Evolutionary conservation across 129 eudicot species (phyloP).

Genomic region (Tagetes patula): DNA sequence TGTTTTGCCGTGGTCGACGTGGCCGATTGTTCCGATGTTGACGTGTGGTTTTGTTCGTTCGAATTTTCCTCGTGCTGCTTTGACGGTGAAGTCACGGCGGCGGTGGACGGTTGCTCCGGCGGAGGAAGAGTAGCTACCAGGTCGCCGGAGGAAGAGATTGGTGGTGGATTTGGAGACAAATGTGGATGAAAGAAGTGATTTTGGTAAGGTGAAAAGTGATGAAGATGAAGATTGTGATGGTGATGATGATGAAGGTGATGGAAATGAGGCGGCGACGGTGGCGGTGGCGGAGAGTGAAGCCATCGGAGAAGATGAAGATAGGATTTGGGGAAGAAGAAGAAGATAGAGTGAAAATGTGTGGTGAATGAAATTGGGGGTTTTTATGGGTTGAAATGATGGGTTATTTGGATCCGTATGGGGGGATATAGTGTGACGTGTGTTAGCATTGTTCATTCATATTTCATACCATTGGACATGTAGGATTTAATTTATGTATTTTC

Average conservation of each 20-base stretch:
- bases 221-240: conserved; percentile 15
- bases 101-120: conserved; percentile 26
- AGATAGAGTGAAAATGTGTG: conserved; percentile 10
- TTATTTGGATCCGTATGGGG: conserved; percentile 21
- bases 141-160: conserved; percentile 31
- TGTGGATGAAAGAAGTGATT: conserved; percentile 44
- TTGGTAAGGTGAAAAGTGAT: conserved; percentile 17
- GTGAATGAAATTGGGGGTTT: conserved; percentile 5
- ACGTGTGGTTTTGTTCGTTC: conserved; percentile 84
- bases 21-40: conserved; percentile 90
- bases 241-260: conserved; percentile 15
- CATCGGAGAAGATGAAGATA: conserved; percentile 15
- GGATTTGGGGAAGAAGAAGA: not conserved
- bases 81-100: conserved; percentile 48
- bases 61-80: conserved; percentile 83
- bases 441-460: not conserved
- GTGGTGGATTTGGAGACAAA: conserved; percentile 40
- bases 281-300: conserved; percentile 45
- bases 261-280: conserved; percentile 31
- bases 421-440: not conserved
- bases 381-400: conserved; percentile 23
- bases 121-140: conserved; percentile 17
- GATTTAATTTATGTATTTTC: not conserved
- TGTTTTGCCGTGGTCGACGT: conserved; percentile 92
- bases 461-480: not conserved